These are phyloP conservation scores for Mycena galericulata DNA, from an alignment of 768 basidiomycete genomes.

Conservation along the genomic window DNA sequence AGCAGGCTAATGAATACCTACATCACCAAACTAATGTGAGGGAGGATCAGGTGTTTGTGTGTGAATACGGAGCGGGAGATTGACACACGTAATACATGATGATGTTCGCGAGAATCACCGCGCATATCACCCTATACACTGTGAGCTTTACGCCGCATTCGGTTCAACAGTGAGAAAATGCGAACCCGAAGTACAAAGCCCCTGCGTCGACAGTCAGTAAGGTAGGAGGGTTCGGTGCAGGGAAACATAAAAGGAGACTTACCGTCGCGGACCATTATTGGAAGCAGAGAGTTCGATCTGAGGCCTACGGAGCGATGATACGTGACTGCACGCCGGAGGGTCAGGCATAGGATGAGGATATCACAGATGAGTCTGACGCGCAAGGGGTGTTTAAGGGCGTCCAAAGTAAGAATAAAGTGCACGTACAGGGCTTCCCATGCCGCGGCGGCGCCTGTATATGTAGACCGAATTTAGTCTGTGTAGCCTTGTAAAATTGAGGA, in stretches of 20 bases:
- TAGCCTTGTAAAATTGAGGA: too few relatives aligned
- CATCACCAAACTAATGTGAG: background rate
- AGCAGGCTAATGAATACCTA: background rate
- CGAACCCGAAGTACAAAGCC: background rate
- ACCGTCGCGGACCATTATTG: background rate
- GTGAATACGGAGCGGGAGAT: too few relatives aligned
- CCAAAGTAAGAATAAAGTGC: background rate
- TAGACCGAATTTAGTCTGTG: background rate
- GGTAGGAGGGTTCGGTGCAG: background rate
- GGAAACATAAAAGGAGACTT: too few relatives aligned
- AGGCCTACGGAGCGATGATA: background rate
- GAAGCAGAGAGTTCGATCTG: background rate
- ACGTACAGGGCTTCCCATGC: constrained; percentile 9
- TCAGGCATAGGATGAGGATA: constrained; percentile 1
- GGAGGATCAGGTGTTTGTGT: background rate
- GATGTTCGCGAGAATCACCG: background rate
- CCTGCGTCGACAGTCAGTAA: background rate
- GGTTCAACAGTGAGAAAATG: background rate
- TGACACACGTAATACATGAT: background rate
- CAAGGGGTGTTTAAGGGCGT: background rate
- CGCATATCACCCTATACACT: background rate
- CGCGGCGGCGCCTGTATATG: background rate
- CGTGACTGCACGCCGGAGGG: background rate
- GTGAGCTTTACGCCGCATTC: background rate
- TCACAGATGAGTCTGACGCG: constrained; percentile 4